These are phyloP conservation scores for Aureobasidium vineae DNA, from an alignment of 2,329 filamentous ascomycete genomes.

Conservation along the genomic window DNA sequence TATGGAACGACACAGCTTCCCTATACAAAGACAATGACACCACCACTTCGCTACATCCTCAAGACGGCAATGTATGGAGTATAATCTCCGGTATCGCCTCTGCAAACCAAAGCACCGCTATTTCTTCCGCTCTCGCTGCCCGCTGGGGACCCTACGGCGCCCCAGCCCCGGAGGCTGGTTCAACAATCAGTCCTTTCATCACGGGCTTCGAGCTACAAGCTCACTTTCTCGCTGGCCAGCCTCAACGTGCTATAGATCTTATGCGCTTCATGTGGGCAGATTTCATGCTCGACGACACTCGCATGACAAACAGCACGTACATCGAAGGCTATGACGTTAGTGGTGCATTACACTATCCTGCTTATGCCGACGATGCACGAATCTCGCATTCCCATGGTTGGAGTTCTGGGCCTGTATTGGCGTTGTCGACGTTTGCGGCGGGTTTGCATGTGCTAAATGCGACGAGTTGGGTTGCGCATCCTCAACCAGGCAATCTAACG, in stretches of 20 bases:
- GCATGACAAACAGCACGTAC: constrained; percentile 55
- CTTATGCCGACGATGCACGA: constrained; percentile 50
- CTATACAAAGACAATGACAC: constrained; percentile 57
- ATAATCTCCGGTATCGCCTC: constrained; percentile 42
- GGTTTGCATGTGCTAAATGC: constrained; percentile 43
- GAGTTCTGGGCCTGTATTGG: constrained; percentile 51
- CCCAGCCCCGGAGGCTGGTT: constrained; percentile 48
- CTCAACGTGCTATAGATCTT: constrained; percentile 44
- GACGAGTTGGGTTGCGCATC: constrained; percentile 27
- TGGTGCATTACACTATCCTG: constrained; percentile 51
- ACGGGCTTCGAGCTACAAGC: constrained; percentile 49
- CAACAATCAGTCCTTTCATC: constrained; percentile 51
- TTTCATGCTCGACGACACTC: constrained; percentile 56
- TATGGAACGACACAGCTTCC: constrained; percentile 51
- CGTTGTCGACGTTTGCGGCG: constrained; percentile 45
- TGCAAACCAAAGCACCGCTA: constrained; percentile 34
- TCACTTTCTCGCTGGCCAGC: constrained; percentile 45
- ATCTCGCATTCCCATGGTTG: constrained; percentile 54
- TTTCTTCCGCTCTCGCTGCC: constrained; percentile 38
- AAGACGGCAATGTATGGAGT: constrained; percentile 48
- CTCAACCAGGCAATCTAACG: constrained; percentile 26
- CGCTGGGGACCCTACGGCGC: constrained; percentile 49
- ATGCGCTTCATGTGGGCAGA: constrained; percentile 52
- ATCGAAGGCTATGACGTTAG: constrained; percentile 52
- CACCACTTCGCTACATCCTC: constrained; percentile 49